These are phyloP conservation scores for Aspergillus egyptiacus DNA, from an alignment of 495 filamentous ascomycete species.

Conservation along the genomic window DNA sequence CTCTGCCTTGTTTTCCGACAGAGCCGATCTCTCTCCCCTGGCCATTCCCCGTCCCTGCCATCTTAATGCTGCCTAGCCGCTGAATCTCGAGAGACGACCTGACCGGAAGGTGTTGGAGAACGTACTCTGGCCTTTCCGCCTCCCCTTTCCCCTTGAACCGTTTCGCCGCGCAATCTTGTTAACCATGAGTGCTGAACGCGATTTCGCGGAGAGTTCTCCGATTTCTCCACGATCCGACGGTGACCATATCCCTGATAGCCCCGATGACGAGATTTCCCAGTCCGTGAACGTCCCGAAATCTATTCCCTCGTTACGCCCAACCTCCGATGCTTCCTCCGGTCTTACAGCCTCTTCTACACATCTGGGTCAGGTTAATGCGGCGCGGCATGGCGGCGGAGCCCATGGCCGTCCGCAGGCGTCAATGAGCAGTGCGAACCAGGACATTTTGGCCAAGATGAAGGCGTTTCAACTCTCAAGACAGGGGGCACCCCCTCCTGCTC, in stretches of 20 bases:
- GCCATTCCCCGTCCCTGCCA: too few species aligned
- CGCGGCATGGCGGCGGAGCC: slow-evolving; percentile 47
- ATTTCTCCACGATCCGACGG: slow-evolving; percentile 12
- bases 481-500: slow-evolving; percentile 44
- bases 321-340: slow-evolving; percentile 29
- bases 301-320: slow-evolving; percentile 25
- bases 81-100: slow-evolving; percentile 3
- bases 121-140: neutral
- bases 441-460: slow-evolving; percentile 75
- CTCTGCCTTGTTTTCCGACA: slow-evolving; percentile 7
- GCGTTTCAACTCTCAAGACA: slow-evolving; percentile 66
- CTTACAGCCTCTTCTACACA: slow-evolving; percentile 75
- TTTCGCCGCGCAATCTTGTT: neutral
- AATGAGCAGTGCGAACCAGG: slow-evolving; percentile 58
- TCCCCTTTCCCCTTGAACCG: neutral
- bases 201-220: slow-evolving; percentile 14
- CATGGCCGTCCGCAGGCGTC: slow-evolving; percentile 47
- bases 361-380: slow-evolving; percentile 74
- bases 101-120: slow-evolving; percentile 13
- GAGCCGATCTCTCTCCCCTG: slow-evolving; percentile 2
- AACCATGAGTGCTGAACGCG: slow-evolving; percentile 19
- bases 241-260: slow-evolving; percentile 21
- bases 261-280: slow-evolving; percentile 26
- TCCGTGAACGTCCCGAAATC: slow-evolving; percentile 12
- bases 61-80: slow-evolving; percentile 10